These are phyloP conservation scores for Boletus rufocinnamomeus DNA, from an alignment of 768 basidiomycete genomes.

Conservation along the genomic window DNA sequence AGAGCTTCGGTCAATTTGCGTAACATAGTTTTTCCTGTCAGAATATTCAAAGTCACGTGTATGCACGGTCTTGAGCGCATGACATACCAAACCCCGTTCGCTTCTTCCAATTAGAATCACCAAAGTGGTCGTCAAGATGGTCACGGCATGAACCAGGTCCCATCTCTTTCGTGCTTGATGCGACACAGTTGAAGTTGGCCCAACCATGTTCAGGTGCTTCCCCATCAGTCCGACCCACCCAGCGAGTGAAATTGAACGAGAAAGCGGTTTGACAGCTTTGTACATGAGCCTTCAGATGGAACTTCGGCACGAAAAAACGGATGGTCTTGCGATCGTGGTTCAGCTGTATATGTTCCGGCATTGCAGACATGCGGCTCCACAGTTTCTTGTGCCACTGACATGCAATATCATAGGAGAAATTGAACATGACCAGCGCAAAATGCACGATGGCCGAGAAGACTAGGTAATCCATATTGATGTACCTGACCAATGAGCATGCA, in stretches of 20 bases:
- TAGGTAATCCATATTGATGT: background rate
- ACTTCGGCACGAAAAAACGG: background rate
- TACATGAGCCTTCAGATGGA: background rate
- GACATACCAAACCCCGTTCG: background rate
- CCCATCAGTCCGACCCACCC: background rate
- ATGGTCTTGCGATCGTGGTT: background rate
- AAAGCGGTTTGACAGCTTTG: background rate
- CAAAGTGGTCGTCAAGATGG: background rate
- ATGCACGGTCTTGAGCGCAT: no score
- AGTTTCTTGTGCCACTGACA: background rate
- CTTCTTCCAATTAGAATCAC: slow-evolving; percentile 8
- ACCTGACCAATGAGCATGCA: background rate
- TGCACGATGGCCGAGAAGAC: background rate
- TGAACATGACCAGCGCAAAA: background rate
- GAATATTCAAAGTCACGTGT: background rate
- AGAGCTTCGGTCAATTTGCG: background rate
- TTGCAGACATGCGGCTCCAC: background rate
- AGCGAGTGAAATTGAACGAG: background rate
- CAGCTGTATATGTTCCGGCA: background rate
- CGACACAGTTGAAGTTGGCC: background rate
- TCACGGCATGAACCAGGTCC: background rate
- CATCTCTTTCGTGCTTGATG: background rate
- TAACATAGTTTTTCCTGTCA: background rate
- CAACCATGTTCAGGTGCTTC: background rate
- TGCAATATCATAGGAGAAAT: background rate